Evolutionary conservation across 2,329 filamentous ascomycete species (phyloP).

Genomic region (Trichoderma afroharzianum): DNA sequence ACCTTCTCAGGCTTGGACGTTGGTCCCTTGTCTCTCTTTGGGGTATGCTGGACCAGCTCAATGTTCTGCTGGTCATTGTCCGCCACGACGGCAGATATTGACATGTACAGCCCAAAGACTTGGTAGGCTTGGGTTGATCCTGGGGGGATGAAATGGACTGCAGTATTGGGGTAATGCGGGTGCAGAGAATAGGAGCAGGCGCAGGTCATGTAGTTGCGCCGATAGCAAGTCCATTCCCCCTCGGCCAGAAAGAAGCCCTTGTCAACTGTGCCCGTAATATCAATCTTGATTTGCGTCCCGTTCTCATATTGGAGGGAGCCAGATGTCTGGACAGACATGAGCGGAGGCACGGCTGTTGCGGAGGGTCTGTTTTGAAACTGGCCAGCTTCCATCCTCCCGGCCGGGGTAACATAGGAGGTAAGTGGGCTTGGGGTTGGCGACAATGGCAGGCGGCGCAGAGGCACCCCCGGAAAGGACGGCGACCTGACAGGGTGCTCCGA

Average conservation of each 20-base stretch:
- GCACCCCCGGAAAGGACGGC: conserved; percentile 45
- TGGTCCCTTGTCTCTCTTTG: conserved; percentile 85
- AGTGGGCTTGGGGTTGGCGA: conserved; percentile 51
- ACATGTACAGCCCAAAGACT: conserved; percentile 75
- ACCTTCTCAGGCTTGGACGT: conserved; percentile 69
- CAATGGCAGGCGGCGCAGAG: conserved; percentile 49
- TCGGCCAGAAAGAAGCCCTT: conserved; percentile 85
- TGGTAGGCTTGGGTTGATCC: conserved; percentile 55
- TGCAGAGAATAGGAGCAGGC: conserved; percentile 71
- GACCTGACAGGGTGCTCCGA: conserved; percentile 51
- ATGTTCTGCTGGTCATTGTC: conserved; percentile 71
- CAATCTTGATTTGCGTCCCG: conserved; percentile 57
- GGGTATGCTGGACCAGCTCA: conserved; percentile 85
- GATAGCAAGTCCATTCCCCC: conserved; percentile 86
- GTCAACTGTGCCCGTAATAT: conserved; percentile 77
- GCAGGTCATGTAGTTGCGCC: conserved; percentile 87
- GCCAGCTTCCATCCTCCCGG: conserved; percentile 48
- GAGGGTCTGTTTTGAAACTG: conserved; percentile 34
- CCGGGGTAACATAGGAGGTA: conserved; percentile 41
- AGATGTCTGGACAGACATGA: conserved; percentile 48
- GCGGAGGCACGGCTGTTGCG: conserved; percentile 48
- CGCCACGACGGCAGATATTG: conserved; percentile 78
- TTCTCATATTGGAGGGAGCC: conserved; percentile 62
- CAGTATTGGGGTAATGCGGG: conserved; percentile 49
- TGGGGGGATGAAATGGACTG: conserved; percentile 49